Conservation (phyloP, 331 rosid genomes). For the Rosa hybrid region DNA sequence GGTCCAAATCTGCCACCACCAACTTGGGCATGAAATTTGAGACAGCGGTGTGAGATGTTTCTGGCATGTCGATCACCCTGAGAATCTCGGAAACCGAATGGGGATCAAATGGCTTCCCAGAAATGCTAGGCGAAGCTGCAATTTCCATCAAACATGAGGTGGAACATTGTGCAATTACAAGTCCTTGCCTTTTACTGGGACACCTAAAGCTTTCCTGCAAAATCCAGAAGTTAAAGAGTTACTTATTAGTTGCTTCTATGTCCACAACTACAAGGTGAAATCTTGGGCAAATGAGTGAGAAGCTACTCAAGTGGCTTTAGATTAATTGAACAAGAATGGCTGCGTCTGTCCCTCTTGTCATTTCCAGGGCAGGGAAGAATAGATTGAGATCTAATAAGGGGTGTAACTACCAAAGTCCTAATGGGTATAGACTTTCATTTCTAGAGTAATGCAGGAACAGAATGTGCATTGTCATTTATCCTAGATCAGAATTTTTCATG, state of each 20-base stretch:
- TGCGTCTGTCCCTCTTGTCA: slow-evolving; percentile 38
- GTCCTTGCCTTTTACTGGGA: slow-evolving; percentile 28
- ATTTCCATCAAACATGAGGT: slow-evolving; percentile 35
- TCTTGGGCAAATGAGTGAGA: slow-evolving; percentile 11
- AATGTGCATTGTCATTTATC: neutral
- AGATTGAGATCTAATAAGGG: slow-evolving; percentile 29
- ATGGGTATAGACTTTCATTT: neutral
- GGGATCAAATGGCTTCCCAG: slow-evolving; percentile 23
- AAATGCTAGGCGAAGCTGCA: slow-evolving; percentile 28
- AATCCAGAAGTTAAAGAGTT: neutral
- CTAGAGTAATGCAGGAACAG: neutral
- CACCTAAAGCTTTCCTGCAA: slow-evolving; percentile 49
- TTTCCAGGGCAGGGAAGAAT: slow-evolving; percentile 30
- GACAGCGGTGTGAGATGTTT: slow-evolving; percentile 23
- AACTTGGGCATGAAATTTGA: slow-evolving; percentile 36
- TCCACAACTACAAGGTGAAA: neutral
- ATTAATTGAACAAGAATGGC: slow-evolving; percentile 48
- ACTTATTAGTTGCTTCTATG: neutral
- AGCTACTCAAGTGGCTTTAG: slow-evolving; percentile 21
- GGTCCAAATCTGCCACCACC: slow-evolving; percentile 72
- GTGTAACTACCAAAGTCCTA: slow-evolving; percentile 34
- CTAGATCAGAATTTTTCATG: neutral
- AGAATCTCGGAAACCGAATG: slow-evolving; percentile 22
- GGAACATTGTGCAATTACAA: slow-evolving; percentile 34
- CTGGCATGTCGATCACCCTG: slow-evolving; percentile 26